A percentile compares a stretch with the other conserved stretches of the same genome.
Conservation (phyloP, 2,329 filamentous ascomycete genomes). For the Teratosphaeria destructans region DNA sequence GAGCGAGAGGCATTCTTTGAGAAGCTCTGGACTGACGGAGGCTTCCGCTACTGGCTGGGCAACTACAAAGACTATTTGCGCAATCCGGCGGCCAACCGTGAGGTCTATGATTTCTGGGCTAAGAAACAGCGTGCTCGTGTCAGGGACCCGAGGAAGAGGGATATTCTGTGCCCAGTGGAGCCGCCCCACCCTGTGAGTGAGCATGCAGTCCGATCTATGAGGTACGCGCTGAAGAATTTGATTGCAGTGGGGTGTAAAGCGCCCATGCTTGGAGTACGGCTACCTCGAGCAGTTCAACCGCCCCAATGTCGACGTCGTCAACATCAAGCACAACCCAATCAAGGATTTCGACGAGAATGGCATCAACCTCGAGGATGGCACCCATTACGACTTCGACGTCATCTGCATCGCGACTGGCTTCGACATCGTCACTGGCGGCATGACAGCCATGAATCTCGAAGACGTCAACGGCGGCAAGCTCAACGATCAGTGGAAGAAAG, state of each 20-base stretch:
- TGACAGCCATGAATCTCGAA: slow-evolving; percentile 17
- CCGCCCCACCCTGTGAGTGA: slow-evolving; percentile 26
- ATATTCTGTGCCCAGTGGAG: slow-evolving; percentile 32
- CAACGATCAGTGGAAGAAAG: slow-evolving; percentile 25
- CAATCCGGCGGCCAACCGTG: slow-evolving; percentile 27
- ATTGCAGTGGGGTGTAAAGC: slow-evolving; percentile 31
- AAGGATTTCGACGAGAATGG: slow-evolving; percentile 33
- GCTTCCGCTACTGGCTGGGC: slow-evolving; percentile 24
- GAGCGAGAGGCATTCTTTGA: slow-evolving; percentile 34
- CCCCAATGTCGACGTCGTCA: slow-evolving; percentile 31
- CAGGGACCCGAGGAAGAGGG: slow-evolving; percentile 31
- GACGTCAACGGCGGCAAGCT: slow-evolving; percentile 24
- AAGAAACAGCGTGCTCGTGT: slow-evolving; percentile 34
- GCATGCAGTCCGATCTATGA: background rate
- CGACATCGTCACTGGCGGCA: slow-evolving; percentile 27
- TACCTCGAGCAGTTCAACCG: slow-evolving; percentile 35
- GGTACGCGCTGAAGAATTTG: background rate
- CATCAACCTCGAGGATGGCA: slow-evolving; percentile 32
- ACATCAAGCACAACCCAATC: slow-evolving; percentile 31
- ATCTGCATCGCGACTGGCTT: slow-evolving; percentile 37
- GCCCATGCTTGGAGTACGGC: slow-evolving; percentile 34
- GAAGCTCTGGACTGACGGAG: slow-evolving; percentile 29
- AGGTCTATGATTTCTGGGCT: slow-evolving; percentile 36
- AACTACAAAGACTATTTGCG: slow-evolving; percentile 22
- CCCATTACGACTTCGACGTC: slow-evolving; percentile 32